Percentiles rank a stretch among this genome's conserved stretches.
These are phyloP conservation scores for Phylloboletellus chloephorus DNA, from an alignment of 1,284 basidiomycete species.

Conservation along the genomic window DNA sequence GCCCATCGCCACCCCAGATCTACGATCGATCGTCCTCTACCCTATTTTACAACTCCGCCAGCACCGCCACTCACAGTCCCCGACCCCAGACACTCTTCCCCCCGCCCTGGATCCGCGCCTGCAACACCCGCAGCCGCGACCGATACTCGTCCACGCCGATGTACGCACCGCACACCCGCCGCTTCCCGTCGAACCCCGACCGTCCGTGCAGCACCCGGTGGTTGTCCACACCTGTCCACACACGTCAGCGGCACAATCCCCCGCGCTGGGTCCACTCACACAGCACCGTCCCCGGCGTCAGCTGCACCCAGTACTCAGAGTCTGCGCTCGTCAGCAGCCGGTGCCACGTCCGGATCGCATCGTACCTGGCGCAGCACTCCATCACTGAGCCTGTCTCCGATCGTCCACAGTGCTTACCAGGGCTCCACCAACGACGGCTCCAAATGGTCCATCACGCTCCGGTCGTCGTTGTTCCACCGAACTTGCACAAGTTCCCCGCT, in stretches of 20 bases:
- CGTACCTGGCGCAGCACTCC: constrained; percentile 56
- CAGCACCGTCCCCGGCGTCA: constrained; percentile 81
- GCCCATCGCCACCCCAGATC: constrained; percentile 21
- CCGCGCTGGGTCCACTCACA: constrained; percentile 64
- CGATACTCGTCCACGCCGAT: constrained; percentile 87
- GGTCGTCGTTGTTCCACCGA: constrained; percentile 94
- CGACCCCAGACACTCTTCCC: constrained; percentile 22
- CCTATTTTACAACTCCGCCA: no score
- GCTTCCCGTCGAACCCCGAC: constrained; percentile 80
- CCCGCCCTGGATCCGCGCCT: constrained; percentile 42
- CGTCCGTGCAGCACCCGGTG: constrained; percentile 93
- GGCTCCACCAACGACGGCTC: constrained; percentile 56
- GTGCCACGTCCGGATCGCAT: constrained; percentile 79
- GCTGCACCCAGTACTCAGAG: constrained; percentile 88
- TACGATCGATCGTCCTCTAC: constrained; percentile 15
- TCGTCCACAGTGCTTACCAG: constrained; percentile 47
- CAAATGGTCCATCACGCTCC: constrained; percentile 70
- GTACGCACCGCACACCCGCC: constrained; percentile 95
- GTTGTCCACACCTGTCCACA: constrained; percentile 72
- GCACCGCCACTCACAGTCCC: constrained; percentile 14
- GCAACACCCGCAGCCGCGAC: constrained; percentile 69
- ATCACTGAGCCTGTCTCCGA: no score
- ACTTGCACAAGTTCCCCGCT: constrained; percentile 71
- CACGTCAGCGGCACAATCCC: constrained; percentile 29
- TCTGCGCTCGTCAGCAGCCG: constrained; percentile 70